Base-by-base conservation (phyloP, 306 rosid genomes). In the Inga leiocalycina region DNA sequence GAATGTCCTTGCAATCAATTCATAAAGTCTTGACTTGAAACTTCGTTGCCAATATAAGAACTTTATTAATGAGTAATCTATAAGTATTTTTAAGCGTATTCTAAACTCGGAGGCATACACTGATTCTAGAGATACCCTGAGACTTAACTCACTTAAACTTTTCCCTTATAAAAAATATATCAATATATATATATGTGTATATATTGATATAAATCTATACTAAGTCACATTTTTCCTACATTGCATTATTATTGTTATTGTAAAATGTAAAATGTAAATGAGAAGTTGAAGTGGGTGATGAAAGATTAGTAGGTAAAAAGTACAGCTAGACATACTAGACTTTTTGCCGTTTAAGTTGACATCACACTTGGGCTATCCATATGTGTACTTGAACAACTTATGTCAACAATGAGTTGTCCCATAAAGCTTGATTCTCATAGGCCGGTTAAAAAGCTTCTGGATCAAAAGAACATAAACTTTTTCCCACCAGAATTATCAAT, bases 111-210 rank as follows among this genome's bases (percentile, higher is more conserved):
- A 37, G 6, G 41, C 1, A 37, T 37, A 1, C 1, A 37, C 41
- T 37, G 7, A 37, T 6, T 6, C 4, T 35, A 37, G 41, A 4
- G 41, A 4, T 1, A 32, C 0, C 0, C 0, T 6, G 0, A 37
- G 41, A 5, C 8, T 6, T 6, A 39, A 39, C 8, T 39, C 43
- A 5, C 43, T 5, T 5, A 6, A 6, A 39, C 8, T 6, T 39
- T 5, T 39, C 6, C 6, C 8, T 39, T 39, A 39, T 39, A 6
- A 39, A 39, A 39, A 39, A 6, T 5, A 19, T 54, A 54, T 54
- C 24, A 54, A 54, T 51, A 51, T 51, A 12, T 51, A 14, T 12
- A 5, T 17, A 15, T 12, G 16, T 48, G 4, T 37, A 19, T 20
- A 56, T 20, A 56, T 56, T 20, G 9, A 56, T 20, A n/a, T 20